Evolutionary conservation across 2,329 filamentous ascomycete genomes (phyloP).

Genomic region (Hymenoscyphus albidus): DNA sequence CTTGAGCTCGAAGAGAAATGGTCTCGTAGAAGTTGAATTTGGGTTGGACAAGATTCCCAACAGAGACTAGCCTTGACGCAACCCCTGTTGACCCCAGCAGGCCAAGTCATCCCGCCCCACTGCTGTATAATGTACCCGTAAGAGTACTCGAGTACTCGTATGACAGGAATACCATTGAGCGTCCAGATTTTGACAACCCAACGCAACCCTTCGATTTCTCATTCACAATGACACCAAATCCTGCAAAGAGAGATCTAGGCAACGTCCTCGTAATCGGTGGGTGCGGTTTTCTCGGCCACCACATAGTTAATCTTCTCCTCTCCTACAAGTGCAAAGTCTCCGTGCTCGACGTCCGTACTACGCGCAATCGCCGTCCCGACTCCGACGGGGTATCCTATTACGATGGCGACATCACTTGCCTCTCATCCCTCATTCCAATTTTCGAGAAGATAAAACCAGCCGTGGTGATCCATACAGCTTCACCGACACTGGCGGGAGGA

Average conservation of each 20-base stretch:
- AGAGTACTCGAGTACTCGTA: too few relatives aligned
- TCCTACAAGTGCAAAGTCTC: constrained; percentile 55
- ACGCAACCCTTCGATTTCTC: background rate
- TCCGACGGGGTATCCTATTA: constrained; percentile 60
- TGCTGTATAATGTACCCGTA: too few relatives aligned
- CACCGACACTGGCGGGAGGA: constrained; percentile 54
- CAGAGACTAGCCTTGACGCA: too few relatives aligned
- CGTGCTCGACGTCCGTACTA: constrained; percentile 69
- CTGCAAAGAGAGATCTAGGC: constrained; percentile 46
- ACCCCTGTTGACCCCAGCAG: too few relatives aligned
- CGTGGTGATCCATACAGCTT: constrained; percentile 88
- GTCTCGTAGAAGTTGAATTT: too few relatives aligned
- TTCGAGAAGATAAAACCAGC: constrained; percentile 68
- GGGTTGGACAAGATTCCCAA: too few relatives aligned
- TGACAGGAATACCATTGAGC: too few relatives aligned
- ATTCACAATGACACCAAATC: constrained; percentile 15
- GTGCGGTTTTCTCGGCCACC: constrained; percentile 79
- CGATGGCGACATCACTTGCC: constrained; percentile 74
- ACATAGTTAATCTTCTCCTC: constrained; percentile 72
- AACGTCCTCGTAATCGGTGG: constrained; percentile 76
- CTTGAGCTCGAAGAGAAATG: too few relatives aligned
- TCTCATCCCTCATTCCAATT: constrained; percentile 54
- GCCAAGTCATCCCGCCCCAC: too few relatives aligned
- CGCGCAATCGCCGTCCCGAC: constrained; percentile 58
- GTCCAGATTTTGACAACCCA: background rate